Percentiles rank a stretch among this genome's conserved stretches.
Conservation (phyloP, 2,329 filamentous ascomycete species). For the Parasarocladium wereldwijsianum region DNA sequence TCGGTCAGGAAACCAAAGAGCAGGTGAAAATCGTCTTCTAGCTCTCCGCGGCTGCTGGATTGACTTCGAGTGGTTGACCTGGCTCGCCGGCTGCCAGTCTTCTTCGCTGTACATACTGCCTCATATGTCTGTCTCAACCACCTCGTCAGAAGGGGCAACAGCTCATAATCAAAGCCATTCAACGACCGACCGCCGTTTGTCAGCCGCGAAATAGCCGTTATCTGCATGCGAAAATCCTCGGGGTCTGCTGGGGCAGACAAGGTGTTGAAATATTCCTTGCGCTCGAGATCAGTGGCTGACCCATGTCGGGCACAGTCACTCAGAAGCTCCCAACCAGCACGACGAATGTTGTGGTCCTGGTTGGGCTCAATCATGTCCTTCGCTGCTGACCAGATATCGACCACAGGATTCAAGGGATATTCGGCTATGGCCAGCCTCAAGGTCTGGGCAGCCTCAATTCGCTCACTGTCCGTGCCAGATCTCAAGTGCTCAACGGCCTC, state of each 20-base stretch:
- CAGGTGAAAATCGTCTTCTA: slow-evolving; percentile 47
- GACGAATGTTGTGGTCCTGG: slow-evolving; percentile 37
- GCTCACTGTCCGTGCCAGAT: slow-evolving; percentile 34
- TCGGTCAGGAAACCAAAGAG: slow-evolving; percentile 53
- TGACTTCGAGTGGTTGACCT: slow-evolving; percentile 26
- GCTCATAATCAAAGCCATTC: slow-evolving; percentile 52
- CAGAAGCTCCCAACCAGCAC: slow-evolving; percentile 50
- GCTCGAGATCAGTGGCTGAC: slow-evolving; percentile 50
- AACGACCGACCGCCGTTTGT: slow-evolving; percentile 47
- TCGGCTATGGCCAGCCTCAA: slow-evolving; percentile 41
- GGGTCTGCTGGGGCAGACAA: slow-evolving; percentile 39
- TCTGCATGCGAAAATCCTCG: slow-evolving; percentile 52
- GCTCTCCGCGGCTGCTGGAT: slow-evolving; percentile 28
- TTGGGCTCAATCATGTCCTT: slow-evolving; percentile 47
- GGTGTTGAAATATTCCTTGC: slow-evolving; percentile 50
- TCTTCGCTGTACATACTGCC: slow-evolving; percentile 33
- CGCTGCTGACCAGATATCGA: slow-evolving; percentile 51
- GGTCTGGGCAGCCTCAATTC: slow-evolving; percentile 41
- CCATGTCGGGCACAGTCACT: slow-evolving; percentile 50
- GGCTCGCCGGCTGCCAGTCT: background rate
- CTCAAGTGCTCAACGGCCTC: slow-evolving; percentile 40
- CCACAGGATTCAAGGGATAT: slow-evolving; percentile 41
- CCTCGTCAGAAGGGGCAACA: slow-evolving; percentile 44
- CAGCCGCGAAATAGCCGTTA: slow-evolving; percentile 47
- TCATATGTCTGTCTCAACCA: slow-evolving; percentile 46